phyloP scores from a whole-genome alignment of 305 asterid genomes.

The Solanum aculeatissimum region DNA sequence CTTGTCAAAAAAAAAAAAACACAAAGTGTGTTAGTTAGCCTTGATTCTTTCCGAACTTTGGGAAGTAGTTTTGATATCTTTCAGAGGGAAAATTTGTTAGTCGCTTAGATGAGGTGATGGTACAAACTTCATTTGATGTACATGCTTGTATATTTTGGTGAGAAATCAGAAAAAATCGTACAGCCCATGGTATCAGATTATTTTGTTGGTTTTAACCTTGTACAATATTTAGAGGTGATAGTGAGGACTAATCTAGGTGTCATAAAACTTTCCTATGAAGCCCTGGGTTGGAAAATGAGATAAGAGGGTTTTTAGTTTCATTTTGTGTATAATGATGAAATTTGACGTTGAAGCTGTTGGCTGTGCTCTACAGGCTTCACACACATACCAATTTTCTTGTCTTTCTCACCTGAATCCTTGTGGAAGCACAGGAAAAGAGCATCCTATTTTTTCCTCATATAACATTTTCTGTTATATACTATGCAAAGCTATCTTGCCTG shows the following conservation, averaged over 20 bases:
- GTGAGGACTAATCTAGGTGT: neutral
- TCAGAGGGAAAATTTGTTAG: neutral
- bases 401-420: neutral
- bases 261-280: neutral
- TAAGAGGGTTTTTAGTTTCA: neutral
- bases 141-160: conserved; percentile 7
- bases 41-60: neutral
- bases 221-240: neutral
- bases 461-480: neutral
- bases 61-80: neutral
- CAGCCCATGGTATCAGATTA: neutral
- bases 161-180: neutral
- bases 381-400: neutral
- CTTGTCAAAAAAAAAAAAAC: neutral
- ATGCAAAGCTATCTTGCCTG: neutral
- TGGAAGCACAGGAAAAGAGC: neutral
- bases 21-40: neutral
- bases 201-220: neutral
- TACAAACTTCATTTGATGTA: neutral
- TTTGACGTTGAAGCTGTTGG: neutral
- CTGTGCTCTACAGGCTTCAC: neutral
- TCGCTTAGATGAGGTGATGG: neutral
- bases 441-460: neutral
- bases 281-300: neutral
- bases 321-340: neutral